Evolutionary conservation across 768 basidiomycete species (phyloP).

Genomic region (Lactifluus pinguis): DNA sequence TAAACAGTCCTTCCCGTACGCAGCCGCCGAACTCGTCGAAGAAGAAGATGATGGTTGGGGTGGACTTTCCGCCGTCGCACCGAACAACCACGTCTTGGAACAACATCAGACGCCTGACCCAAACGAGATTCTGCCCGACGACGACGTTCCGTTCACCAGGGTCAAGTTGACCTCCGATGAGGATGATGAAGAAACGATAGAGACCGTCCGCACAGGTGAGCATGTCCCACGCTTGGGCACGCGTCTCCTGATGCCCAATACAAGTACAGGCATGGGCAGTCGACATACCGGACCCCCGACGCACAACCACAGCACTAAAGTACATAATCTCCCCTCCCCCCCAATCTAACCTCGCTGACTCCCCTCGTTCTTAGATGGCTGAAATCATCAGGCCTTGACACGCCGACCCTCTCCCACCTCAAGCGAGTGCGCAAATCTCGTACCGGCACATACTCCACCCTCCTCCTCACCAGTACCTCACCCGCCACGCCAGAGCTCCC

Average conservation of each 20-base stretch:
- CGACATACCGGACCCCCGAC: conserved; percentile 53
- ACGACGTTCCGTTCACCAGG: conserved; percentile 56
- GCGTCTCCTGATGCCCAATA: conserved; percentile 2
- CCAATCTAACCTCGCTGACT: too few species aligned
- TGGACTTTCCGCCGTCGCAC: conserved; percentile 28
- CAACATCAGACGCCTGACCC: conserved; percentile 27
- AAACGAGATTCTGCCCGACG: conserved; percentile 44
- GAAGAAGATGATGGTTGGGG: conserved; percentile 36
- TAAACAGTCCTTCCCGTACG: neutral
- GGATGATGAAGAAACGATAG: conserved; percentile 52
- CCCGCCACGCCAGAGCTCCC: conserved; percentile 42
- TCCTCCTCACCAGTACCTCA: conserved; percentile 42
- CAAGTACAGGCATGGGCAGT: conserved; percentile 71
- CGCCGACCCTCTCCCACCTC: conserved; percentile 56
- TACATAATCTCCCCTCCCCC: conserved; percentile 23
- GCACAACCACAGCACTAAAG: conserved; percentile 57
- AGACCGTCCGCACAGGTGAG: conserved; percentile 48
- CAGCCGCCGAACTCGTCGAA: conserved; percentile 14
- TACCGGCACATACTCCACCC: conserved; percentile 31
- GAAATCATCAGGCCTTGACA: conserved; percentile 51
- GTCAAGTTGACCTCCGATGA: conserved; percentile 48
- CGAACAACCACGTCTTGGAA: conserved; percentile 12
- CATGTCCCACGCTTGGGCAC: conserved; percentile 2
- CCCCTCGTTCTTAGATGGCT: conserved; percentile 48
- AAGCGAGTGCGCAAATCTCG: conserved; percentile 62